Evolutionary conservation across 805 yeast genomes (phyloP).

Genomic region (Ogataea allantospora): DNA sequence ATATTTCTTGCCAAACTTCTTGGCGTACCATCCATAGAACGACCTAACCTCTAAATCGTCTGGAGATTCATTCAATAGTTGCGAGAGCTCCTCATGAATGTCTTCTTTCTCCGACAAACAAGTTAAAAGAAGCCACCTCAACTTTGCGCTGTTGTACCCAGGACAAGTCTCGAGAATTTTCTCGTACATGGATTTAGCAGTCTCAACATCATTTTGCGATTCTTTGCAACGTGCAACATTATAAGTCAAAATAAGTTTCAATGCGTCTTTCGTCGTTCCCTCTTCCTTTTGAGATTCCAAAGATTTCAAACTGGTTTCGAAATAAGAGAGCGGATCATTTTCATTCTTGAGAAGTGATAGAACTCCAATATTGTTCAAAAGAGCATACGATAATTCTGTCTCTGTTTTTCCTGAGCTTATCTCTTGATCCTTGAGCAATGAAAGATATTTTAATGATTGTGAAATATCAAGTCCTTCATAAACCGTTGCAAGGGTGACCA

Average conservation of each 20-base stretch:
- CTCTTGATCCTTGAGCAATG: slow-evolving; percentile 46
- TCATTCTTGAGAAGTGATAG: slow-evolving; percentile 59
- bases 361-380: slow-evolving; percentile 83
- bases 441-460: slow-evolving; percentile 63
- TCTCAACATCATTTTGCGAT: slow-evolving; percentile 30
- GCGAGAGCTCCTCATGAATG: slow-evolving; percentile 52
- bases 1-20: slow-evolving; percentile 55
- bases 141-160: slow-evolving; percentile 67
- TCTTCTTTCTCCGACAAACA: slow-evolving; percentile 48
- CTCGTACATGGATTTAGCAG: slow-evolving; percentile 45
- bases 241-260: slow-evolving; percentile 51
- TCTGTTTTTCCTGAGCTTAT: slow-evolving; percentile 33
- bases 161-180: slow-evolving; percentile 61
- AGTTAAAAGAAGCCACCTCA: slow-evolving; percentile 65
- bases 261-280: slow-evolving; percentile 21
- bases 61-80: slow-evolving; percentile 51
- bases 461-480: slow-evolving; percentile 65
- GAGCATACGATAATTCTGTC: slow-evolving; percentile 54
- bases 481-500: slow-evolving; percentile 64
- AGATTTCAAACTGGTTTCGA: slow-evolving; percentile 43
- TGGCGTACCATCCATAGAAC: slow-evolving; percentile 86
- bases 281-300: slow-evolving; percentile 27
- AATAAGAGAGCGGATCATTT: slow-evolving; percentile 51
- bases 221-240: slow-evolving; percentile 73
- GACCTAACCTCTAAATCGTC: slow-evolving; percentile 82